phyloP scores from a whole-genome alignment of 2,329 filamentous ascomycete genomes.

The Curvularia sp. region DNA sequence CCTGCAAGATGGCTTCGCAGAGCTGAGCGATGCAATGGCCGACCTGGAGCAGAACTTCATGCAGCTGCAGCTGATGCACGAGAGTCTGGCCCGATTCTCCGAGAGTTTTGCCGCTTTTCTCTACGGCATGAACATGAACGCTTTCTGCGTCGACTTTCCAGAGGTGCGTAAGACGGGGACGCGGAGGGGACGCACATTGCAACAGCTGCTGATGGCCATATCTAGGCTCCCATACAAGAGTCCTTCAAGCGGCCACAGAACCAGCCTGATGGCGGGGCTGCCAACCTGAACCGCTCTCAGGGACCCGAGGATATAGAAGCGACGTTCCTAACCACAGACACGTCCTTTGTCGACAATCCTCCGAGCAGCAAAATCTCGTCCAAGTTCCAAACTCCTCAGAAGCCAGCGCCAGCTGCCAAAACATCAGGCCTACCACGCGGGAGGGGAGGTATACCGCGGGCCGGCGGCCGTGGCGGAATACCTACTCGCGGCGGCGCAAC shows the following conservation, averaged over 20 bases:
- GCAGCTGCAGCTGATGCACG: slow-evolving; percentile 96
- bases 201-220: not conserved
- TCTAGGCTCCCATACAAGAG: slow-evolving; percentile 79
- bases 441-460: slow-evolving; percentile 48
- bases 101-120: slow-evolving; percentile 96
- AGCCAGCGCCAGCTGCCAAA: slow-evolving; percentile 38
- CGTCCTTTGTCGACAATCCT: slow-evolving; percentile 88
- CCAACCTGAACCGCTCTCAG: slow-evolving; percentile 33
- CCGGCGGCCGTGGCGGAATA: slow-evolving; percentile 44
- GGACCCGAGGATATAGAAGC: slow-evolving; percentile 67
- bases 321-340: slow-evolving; percentile 93
- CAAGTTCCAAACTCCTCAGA: slow-evolving; percentile 51
- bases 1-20: slow-evolving; percentile 89
- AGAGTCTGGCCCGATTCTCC: slow-evolving; percentile 89
- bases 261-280: slow-evolving; percentile 33
- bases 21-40: slow-evolving; percentile 91
- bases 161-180: slow-evolving; percentile 66
- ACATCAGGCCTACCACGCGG: slow-evolving; percentile 33
- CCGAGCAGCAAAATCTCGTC: slow-evolving; percentile 60
- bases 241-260: slow-evolving; percentile 68
- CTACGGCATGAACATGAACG: slow-evolving; percentile 98
- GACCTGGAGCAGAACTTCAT: slow-evolving; percentile 97
- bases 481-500: slow-evolving; percentile 44
- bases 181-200: not conserved
- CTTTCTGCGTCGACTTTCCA: slow-evolving; percentile 96